Percentiles rank a stretch among this genome's conserved stretches.
Conservation (phyloP, 306 rosid species). For the Dalbergia oliveri region DNA sequence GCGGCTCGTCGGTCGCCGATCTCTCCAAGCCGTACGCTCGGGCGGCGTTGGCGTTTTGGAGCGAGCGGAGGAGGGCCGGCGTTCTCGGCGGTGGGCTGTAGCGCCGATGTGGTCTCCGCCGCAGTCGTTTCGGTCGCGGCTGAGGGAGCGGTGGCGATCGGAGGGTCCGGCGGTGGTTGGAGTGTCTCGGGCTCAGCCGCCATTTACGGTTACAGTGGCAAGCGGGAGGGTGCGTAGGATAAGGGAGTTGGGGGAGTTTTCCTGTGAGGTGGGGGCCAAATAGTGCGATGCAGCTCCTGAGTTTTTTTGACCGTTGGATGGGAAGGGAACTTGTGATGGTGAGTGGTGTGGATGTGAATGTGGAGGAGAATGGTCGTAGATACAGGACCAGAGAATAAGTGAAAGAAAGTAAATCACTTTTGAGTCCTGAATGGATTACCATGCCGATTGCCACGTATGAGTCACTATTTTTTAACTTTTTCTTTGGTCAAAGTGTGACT, state of each 20-base stretch:
- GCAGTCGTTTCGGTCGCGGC: not conserved
- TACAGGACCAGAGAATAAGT: not conserved
- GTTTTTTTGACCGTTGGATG: slow-evolving; percentile 34
- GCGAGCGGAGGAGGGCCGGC: slow-evolving; percentile 46
- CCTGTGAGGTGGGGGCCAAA: slow-evolving; percentile 22
- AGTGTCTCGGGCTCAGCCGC: slow-evolving; percentile 66
- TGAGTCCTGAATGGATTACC: not conserved
- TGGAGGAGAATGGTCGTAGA: not conserved
- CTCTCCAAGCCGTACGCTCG: slow-evolving; percentile 82
- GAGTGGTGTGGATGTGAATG: not conserved
- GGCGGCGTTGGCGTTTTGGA: slow-evolving; percentile 76
- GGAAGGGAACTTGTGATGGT: not conserved
- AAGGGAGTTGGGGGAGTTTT: slow-evolving; percentile 37
- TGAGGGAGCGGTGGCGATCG: slow-evolving; percentile 43
- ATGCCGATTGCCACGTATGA: not conserved
- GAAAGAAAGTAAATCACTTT: not conserved
- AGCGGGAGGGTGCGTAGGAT: slow-evolving; percentile 28
- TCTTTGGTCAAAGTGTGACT: too few relatives aligned
- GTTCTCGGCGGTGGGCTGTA: slow-evolving; percentile 36
- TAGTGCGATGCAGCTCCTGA: not conserved
- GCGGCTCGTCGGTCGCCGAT: slow-evolving; percentile 69
- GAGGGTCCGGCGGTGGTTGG: slow-evolving; percentile 52
- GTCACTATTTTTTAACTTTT: not conserved
- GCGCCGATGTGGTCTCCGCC: slow-evolving; percentile 35
- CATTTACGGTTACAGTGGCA: slow-evolving; percentile 48